Evolutionary conservation across 2,329 filamentous ascomycete species (phyloP).

Genomic region (Pseudogymnoascus verrucosus): DNA sequence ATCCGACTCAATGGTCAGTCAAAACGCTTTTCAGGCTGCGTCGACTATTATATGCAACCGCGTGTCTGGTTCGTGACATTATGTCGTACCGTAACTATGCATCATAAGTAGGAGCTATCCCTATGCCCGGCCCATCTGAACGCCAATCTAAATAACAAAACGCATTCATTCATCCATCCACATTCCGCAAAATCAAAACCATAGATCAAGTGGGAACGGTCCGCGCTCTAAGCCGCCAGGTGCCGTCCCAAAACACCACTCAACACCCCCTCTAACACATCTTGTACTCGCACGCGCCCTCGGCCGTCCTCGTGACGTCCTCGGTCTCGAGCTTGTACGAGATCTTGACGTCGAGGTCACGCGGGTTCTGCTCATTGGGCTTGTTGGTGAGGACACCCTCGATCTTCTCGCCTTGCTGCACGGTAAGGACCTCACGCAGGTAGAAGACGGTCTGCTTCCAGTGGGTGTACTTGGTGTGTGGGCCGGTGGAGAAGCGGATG

Average conservation of each 20-base stretch:
- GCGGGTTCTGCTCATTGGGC: conserved; percentile 88
- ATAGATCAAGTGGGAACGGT: not conserved
- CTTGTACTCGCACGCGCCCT: conserved; percentile 73
- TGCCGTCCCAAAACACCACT: not conserved
- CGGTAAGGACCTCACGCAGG: conserved; percentile 83
- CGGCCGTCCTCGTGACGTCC: conserved; percentile 59
- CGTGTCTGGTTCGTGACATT: not conserved
- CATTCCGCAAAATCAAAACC: not conserved
- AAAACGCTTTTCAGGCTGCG: conserved; percentile 3
- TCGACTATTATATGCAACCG: conserved; percentile 2
- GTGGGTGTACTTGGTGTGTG: conserved; percentile 98
- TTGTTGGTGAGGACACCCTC: conserved; percentile 67
- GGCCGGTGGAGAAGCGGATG: conserved; percentile 91
- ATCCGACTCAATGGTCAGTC: conserved; percentile 5
- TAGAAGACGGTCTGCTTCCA: conserved; percentile 99
- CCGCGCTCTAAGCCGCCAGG: conserved; percentile 1
- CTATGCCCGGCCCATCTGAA: conserved; percentile 4
- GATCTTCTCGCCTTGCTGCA: conserved; percentile 78
- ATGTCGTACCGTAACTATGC: conserved; percentile 3
- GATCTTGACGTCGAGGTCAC: conserved; percentile 88
- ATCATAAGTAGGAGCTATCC: conserved; percentile 1
- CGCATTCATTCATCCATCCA: conserved; percentile 2
- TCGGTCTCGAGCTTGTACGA: conserved; percentile 72
- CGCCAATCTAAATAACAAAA: conserved; percentile 4
- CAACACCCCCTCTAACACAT: conserved; percentile 46